Percentiles rank a stretch among this genome's conserved stretches.
Conservation (phyloP, 331 rosid genomes). For the Spiraea crenata region DNA sequence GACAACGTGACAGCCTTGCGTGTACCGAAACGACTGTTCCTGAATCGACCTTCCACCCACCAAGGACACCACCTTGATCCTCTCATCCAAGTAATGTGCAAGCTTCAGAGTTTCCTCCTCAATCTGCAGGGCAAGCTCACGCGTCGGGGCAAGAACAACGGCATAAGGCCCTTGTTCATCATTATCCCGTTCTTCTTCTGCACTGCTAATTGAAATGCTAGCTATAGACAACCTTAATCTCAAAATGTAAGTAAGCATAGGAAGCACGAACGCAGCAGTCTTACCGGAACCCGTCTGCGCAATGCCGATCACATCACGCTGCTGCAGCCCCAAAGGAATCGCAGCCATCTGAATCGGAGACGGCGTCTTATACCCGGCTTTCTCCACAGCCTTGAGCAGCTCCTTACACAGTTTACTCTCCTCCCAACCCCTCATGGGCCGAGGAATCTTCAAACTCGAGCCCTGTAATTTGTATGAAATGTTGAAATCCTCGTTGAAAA, state of each 20-base stretch:
- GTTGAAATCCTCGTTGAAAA: slow-evolving; percentile 77
- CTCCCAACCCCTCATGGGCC: slow-evolving; percentile 78
- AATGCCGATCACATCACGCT: slow-evolving; percentile 81
- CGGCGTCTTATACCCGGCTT: slow-evolving; percentile 78
- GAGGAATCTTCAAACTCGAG: slow-evolving; percentile 70
- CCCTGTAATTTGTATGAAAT: slow-evolving; percentile 52
- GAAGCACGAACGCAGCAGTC: slow-evolving; percentile 94
- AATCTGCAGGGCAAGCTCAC: slow-evolving; percentile 88
- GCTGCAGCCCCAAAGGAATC: slow-evolving; percentile 77
- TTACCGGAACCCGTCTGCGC: slow-evolving; percentile 94
- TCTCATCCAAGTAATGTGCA: slow-evolving; percentile 62
- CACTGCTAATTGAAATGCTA: slow-evolving; percentile 16
- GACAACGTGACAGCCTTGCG: slow-evolving; percentile 87
- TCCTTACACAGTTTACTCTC: slow-evolving; percentile 71
- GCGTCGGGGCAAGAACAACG: slow-evolving; percentile 95
- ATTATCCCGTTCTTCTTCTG: slow-evolving; percentile 34
- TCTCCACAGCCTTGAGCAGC: slow-evolving; percentile 75
- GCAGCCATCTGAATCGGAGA: slow-evolving; percentile 97
- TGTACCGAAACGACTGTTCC: slow-evolving; percentile 86
- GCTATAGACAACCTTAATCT: slow-evolving; percentile 69
- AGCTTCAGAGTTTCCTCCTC: slow-evolving; percentile 90
- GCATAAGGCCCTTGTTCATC: slow-evolving; percentile 92
- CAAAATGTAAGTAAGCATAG: slow-evolving; percentile 80
- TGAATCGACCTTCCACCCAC: slow-evolving; percentile 95
- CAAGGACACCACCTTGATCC: slow-evolving; percentile 74